Evolutionary conservation across 306 rosid genomes (phyloP).

Genomic region (Carpinus viminea): DNA sequence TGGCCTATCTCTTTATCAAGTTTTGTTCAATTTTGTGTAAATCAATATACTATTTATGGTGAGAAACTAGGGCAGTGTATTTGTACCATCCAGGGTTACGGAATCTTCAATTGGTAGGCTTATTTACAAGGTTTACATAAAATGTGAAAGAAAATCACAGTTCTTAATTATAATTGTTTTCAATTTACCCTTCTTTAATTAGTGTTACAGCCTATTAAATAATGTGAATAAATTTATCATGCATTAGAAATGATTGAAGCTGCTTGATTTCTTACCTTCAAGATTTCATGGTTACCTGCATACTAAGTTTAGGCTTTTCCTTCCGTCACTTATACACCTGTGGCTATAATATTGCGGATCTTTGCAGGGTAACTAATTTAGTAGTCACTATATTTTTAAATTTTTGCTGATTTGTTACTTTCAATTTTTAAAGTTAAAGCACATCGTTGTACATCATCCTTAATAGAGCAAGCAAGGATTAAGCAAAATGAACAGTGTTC

Average conservation of each 20-base stretch:
- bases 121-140: no score
- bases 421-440: background rate
- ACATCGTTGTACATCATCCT: background rate
- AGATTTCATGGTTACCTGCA: background rate
- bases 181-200: background rate
- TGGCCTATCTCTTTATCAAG: background rate
- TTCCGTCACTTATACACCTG: background rate
- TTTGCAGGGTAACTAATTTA: background rate
- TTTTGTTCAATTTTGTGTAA: background rate
- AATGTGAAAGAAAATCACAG: background rate
- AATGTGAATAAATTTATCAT: background rate
- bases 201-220: background rate
- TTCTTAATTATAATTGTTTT: background rate
- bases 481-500: background rate
- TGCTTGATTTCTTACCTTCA: background rate
- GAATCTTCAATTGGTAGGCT: background rate
- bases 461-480: background rate
- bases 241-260: background rate
- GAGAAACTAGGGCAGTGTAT: background rate
- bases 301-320: background rate
- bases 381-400: background rate
- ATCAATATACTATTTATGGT: background rate
- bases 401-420: background rate
- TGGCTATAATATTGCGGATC: background rate
- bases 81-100: background rate